Conservation (phyloP, 2,329 filamentous ascomycete species). For the Phialophora chinensis region DNA sequence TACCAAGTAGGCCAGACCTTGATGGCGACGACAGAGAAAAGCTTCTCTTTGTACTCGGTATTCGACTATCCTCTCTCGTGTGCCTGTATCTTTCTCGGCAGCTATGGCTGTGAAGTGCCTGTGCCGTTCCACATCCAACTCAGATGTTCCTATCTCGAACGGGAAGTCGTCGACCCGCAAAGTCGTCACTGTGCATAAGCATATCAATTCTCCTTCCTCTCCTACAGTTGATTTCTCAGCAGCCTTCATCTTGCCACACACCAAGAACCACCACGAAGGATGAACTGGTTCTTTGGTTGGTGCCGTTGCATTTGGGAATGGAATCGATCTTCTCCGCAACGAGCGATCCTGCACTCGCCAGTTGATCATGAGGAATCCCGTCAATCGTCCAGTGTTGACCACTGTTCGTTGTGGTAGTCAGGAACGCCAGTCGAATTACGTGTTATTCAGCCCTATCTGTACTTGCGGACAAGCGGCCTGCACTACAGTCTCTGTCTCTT, state of each 20-base stretch:
- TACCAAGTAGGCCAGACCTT: background rate
- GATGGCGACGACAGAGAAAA: background rate
- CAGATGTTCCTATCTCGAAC: slow-evolving; percentile 5
- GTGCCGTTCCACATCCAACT: background rate
- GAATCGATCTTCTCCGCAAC: background rate
- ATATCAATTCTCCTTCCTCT: slow-evolving; percentile 9
- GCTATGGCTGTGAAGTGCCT: background rate
- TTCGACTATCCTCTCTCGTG: background rate
- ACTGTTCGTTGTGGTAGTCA: background rate
- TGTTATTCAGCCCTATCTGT: slow-evolving; percentile 19
- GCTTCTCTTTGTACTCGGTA: background rate
- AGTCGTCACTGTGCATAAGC: slow-evolving; percentile 21
- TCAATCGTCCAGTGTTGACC: background rate
- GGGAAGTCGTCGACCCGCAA: slow-evolving; percentile 1
- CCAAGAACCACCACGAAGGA: background rate
- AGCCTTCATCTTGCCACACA: slow-evolving; percentile 4
- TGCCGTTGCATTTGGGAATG: background rate
- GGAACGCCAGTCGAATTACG: background rate
- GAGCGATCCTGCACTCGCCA: background rate
- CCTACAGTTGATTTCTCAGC: slow-evolving; percentile 24
- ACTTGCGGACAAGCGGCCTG: slow-evolving; percentile 29
- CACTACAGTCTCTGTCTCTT: slow-evolving; percentile 23
- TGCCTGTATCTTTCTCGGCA: background rate
- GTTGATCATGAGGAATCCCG: background rate
- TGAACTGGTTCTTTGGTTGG: background rate